Percentiles rank a stretch among this genome's conserved stretches.
Evolutionary conservation across 805 yeast genomes (phyloP).

Genomic region (Schizosaccharomyces pombe): ASM294v3 CU329670.1:2822001-2822500

Average conservation of each 20-base stretch:
- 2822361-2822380: constrained; percentile 50
- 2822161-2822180: constrained; percentile 90
- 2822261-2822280: constrained; percentile 91
- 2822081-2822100: constrained; percentile 95
- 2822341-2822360: constrained; percentile 57
- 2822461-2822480: constrained; percentile 94
- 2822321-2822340: constrained; percentile 60
- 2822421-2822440: constrained; percentile 76
- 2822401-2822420: constrained; percentile 51
- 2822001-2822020: constrained; percentile 75
- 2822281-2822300: constrained; percentile 99
- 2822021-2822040: constrained; percentile 62
- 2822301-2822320: constrained; percentile 95
- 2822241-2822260: constrained; percentile 96
- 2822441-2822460: constrained; percentile 58
- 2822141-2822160: constrained; percentile 99
- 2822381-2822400: constrained; percentile 66
- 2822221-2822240: constrained; percentile 97
- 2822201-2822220: constrained; percentile 97
- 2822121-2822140: constrained; percentile 73
- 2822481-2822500: constrained; percentile 73
- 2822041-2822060: constrained; percentile 82
- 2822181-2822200: constrained; percentile 80
- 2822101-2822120: constrained; percentile 99
- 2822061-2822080: constrained; percentile 67